Conservation (phyloP, 2,329 filamentous ascomycete genomes). For the Plenodomus biglobosus region DNA sequence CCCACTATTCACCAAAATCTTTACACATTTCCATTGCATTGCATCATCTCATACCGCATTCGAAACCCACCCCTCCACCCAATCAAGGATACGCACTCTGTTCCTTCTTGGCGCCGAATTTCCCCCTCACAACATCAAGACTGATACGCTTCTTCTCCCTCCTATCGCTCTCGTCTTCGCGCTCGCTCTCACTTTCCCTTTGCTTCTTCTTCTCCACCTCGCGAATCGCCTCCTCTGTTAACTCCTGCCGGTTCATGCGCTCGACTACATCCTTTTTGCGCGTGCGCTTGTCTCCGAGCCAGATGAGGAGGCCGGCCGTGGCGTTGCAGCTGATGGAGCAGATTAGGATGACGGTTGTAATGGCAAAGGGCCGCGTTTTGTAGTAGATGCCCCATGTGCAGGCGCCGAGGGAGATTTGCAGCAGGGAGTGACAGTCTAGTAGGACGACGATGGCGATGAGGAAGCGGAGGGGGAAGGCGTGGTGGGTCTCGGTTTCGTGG, state of each 20-base stretch:
- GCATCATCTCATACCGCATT: too few relatives aligned
- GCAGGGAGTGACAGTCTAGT: slow-evolving; percentile 74
- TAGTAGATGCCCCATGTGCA: slow-evolving; percentile 80
- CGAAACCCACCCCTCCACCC: too few relatives aligned
- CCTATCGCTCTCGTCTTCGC: slow-evolving; percentile 16
- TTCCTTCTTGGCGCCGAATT: slow-evolving; percentile 9
- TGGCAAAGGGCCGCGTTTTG: slow-evolving; percentile 65
- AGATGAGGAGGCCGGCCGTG: slow-evolving; percentile 73
- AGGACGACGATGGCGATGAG: slow-evolving; percentile 77
- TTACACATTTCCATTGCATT: too few relatives aligned
- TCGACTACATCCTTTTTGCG: slow-evolving; percentile 85
- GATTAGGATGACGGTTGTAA: slow-evolving; percentile 80
- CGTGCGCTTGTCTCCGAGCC: slow-evolving; percentile 72
- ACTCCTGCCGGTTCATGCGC: slow-evolving; percentile 71
- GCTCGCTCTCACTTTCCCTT: slow-evolving; percentile 43
- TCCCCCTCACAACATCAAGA: slow-evolving; percentile 14
- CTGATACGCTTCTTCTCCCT: slow-evolving; percentile 23
- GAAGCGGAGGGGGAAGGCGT: slow-evolving; percentile 73
- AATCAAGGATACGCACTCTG: slow-evolving; percentile 24
- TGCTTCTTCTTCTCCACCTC: slow-evolving; percentile 54
- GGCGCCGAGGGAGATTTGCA: slow-evolving; percentile 78
- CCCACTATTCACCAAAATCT: too few relatives aligned
- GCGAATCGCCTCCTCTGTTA: slow-evolving; percentile 67
- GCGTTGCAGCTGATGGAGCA: slow-evolving; percentile 78
- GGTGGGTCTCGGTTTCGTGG: slow-evolving; percentile 79